These are phyloP conservation scores for Chaetomidium leptoderma DNA, from an alignment of 495 filamentous ascomycete genomes.

Conservation along the genomic window DNA sequence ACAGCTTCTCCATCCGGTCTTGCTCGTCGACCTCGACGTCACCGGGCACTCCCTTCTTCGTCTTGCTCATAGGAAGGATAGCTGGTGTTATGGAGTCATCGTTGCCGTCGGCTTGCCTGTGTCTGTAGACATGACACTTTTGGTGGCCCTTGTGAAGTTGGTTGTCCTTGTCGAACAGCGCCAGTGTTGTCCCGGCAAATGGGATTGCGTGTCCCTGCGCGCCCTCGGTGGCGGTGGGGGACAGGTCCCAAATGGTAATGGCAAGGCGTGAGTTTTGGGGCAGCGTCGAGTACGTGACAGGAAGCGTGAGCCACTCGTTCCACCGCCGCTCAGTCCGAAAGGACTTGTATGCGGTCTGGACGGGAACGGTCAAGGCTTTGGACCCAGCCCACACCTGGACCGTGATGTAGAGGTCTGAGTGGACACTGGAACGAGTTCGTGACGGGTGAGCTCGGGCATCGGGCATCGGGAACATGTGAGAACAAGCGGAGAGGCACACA, in stretches of 20 bases:
- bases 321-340: conserved; percentile 78
- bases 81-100: conserved; percentile 76
- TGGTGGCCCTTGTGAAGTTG: conserved; percentile 85
- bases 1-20: conserved; percentile 74
- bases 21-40: conserved; percentile 69
- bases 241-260: conserved; percentile 93
- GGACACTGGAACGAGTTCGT: conserved; percentile 36
- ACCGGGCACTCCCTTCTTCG: conserved; percentile 45
- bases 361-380: conserved; percentile 84
- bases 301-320: conserved; percentile 94
- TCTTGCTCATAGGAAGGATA: conserved; percentile 42
- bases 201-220: conserved; percentile 72
- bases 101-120: conserved; percentile 80
- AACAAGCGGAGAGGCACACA: background rate
- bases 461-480: background rate
- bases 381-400: conserved; percentile 93
- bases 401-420: conserved; percentile 88
- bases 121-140: conserved; percentile 79
- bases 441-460: conserved; percentile 39
- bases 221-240: conserved; percentile 63
- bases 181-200: conserved; percentile 89
- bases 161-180: conserved; percentile 86
- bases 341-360: conserved; percentile 86
- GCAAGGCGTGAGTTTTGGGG: conserved; percentile 78
- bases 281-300: conserved; percentile 73